Base-by-base conservation (phyloP, 169 alveolate genomes). In the Cryptosporidium ubiquitum region DNA sequence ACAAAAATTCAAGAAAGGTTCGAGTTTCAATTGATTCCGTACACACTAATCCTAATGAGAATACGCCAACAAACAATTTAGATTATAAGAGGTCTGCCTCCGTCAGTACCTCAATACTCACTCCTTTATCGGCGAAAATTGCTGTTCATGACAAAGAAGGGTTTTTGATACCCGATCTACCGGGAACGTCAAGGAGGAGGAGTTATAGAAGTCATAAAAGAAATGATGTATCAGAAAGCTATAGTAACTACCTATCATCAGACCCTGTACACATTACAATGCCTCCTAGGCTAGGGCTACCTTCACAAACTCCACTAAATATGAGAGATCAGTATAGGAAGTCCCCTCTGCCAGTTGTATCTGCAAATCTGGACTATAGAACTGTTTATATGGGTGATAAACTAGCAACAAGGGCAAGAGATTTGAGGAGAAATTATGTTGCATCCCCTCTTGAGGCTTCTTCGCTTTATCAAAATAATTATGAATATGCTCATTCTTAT, bases 221-320 rank as follows among this genome's bases (percentile, higher is more conserved):
- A 3, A 37, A 20, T 40, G 47, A 57, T 37, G 16, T 18, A 29
- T 18, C n/a, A 7, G 79, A 47, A 20, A 16, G 39, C n/a, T 71
- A n/a, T 9, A 52, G 49, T 71, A 51, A 51, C 29, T 29, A 37
- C 64, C 7, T 5, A 9, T 18, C 40, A 7, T 9, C 47, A 9
- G 89, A 79, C 26, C 23, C 89, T 2, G 89, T 79, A 12, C 79
- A 79, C 39, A 79, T 79, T 60, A 79, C 74, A 20, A 79, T 79
- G 89, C 89, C 89, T 5, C 89, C 89, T 5, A 60, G 89, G 23
- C 75, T 79, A 31, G 89, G 89, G 18, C 39, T 79, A 6, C 89
- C 89, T 0, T 61, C 75, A 3, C 89, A 79, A 61, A 79, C 89
- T 20, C 89, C 89, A 26, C 61, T 79, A 42, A 79, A 79, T 12